Evolutionary conservation across 108 stramenopile species (phyloP).

Genomic region (Nitzschia sp.): DNA sequence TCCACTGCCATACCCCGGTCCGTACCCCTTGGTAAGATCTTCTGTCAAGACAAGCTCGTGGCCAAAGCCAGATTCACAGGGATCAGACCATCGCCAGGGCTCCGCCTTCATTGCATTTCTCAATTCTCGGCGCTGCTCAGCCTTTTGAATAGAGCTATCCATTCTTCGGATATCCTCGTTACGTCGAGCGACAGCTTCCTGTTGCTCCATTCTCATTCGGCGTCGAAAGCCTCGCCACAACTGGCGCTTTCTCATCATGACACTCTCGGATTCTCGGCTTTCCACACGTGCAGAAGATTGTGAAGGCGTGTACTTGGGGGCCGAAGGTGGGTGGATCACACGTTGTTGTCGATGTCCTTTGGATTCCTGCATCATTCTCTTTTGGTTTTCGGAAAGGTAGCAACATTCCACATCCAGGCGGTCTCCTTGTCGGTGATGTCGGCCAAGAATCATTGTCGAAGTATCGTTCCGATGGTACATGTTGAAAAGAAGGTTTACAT

Average conservation of each 20-base stretch:
- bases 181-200: background rate
- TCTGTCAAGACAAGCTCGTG: background rate
- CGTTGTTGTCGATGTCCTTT: background rate
- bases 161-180: background rate
- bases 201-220: background rate
- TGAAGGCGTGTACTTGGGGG: background rate
- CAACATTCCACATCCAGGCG: background rate
- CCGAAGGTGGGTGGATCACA: background rate
- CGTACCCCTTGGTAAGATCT: too few species aligned
- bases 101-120: background rate
- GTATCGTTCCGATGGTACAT: background rate
- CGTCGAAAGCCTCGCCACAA: conserved; percentile 1
- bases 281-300: background rate
- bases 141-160: background rate
- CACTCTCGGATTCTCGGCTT: background rate
- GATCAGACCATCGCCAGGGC: background rate
- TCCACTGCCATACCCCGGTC: too few species aligned
- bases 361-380: background rate
- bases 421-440: background rate
- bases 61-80: background rate
- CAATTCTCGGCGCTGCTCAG: background rate
- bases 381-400: background rate
- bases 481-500: too few species aligned
- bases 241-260: background rate
- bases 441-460: background rate